Evolutionary conservation across 202 grass and related monocot genomes (phyloP).

Genomic region (Saccharum hybrid): DNA sequence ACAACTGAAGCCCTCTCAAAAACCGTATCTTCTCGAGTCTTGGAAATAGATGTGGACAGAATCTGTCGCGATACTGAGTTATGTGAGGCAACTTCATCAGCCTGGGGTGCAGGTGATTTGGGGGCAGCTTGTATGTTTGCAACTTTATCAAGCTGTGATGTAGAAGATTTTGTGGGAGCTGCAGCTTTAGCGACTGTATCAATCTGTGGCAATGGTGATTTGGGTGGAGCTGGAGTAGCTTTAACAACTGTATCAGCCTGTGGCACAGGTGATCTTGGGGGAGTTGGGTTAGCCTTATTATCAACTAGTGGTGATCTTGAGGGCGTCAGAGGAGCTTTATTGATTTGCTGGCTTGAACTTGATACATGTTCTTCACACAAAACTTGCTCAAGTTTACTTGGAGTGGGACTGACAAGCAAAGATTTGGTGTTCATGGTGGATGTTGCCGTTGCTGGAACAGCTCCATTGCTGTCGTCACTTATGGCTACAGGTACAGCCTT

Average conservation of each 20-base stretch:
- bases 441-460: slow-evolving; percentile 28
- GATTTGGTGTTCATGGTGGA: slow-evolving; percentile 42
- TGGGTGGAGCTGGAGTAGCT: slow-evolving; percentile 25
- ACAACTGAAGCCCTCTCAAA: slow-evolving; percentile 22
- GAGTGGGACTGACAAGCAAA: slow-evolving; percentile 38
- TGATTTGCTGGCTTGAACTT: slow-evolving; percentile 43
- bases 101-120: slow-evolving; percentile 35
- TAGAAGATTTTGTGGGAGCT: slow-evolving; percentile 23
- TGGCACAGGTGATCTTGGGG: slow-evolving; percentile 46
- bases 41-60: slow-evolving; percentile 34
- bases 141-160: slow-evolving; percentile 38
- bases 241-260: slow-evolving; percentile 44
- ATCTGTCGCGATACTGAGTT: slow-evolving; percentile 37
- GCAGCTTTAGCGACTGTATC: slow-evolving; percentile 41
- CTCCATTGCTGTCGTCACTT: slow-evolving; percentile 17
- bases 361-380: slow-evolving; percentile 44
- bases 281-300: slow-evolving; percentile 49
- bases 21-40: slow-evolving; percentile 38
- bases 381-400: slow-evolving; percentile 42
- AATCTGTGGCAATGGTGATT: slow-evolving; percentile 47
- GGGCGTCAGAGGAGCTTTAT: slow-evolving; percentile 38
- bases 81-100: slow-evolving; percentile 34
- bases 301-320: slow-evolving; percentile 26
- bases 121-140: slow-evolving; percentile 22
- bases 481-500: slow-evolving; percentile 35